Conservation (phyloP, 2,329 filamentous ascomycete species). For the Phyllosticta citriasiana region DNA sequence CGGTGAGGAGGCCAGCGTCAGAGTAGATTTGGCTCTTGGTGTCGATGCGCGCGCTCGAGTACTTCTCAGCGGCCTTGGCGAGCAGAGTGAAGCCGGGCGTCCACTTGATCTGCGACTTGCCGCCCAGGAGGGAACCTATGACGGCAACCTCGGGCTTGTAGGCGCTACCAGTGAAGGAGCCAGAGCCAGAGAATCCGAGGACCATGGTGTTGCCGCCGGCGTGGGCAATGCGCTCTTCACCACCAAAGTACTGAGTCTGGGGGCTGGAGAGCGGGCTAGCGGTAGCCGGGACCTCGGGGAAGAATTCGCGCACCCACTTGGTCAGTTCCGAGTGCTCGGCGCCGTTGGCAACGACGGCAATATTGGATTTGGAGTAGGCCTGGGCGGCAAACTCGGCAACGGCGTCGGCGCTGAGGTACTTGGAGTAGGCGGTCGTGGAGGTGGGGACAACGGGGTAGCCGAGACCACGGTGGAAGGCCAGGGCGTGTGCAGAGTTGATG, state of each 20-base stretch:
- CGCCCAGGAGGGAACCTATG: slow-evolving; percentile 79
- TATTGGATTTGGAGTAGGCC: slow-evolving; percentile 81
- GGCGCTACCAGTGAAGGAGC: slow-evolving; percentile 57
- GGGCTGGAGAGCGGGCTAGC: slow-evolving; percentile 47
- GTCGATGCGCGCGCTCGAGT: slow-evolving; percentile 56
- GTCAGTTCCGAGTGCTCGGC: slow-evolving; percentile 63
- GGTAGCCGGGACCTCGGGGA: slow-evolving; percentile 55
- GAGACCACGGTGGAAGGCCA: slow-evolving; percentile 90
- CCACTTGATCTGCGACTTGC: slow-evolving; percentile 91
- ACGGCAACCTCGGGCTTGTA: slow-evolving; percentile 88
- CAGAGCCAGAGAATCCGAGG: slow-evolving; percentile 85
- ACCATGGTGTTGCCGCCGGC: slow-evolving; percentile 71
- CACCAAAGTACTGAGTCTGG: slow-evolving; percentile 81
- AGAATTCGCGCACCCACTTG: slow-evolving; percentile 92
- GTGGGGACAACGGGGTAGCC: slow-evolving; percentile 68
- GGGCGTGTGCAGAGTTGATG: slow-evolving; percentile 71
- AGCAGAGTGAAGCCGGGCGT: slow-evolving; percentile 84
- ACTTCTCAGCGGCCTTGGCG: slow-evolving; percentile 61
- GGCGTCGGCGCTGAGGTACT: slow-evolving; percentile 69
- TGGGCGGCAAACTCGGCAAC: slow-evolving; percentile 66
- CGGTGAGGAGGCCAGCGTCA: slow-evolving; percentile 80
- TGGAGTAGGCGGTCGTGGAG: slow-evolving; percentile 59
- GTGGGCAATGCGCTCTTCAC: slow-evolving; percentile 82
- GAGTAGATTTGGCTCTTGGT: slow-evolving; percentile 82
- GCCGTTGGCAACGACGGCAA: slow-evolving; percentile 85